Percentiles rank a stretch among this genome's conserved stretches.
phyloP scores from a whole-genome alignment of 2,329 filamentous ascomycete genomes.

The Alternaria metachromatica region DNA sequence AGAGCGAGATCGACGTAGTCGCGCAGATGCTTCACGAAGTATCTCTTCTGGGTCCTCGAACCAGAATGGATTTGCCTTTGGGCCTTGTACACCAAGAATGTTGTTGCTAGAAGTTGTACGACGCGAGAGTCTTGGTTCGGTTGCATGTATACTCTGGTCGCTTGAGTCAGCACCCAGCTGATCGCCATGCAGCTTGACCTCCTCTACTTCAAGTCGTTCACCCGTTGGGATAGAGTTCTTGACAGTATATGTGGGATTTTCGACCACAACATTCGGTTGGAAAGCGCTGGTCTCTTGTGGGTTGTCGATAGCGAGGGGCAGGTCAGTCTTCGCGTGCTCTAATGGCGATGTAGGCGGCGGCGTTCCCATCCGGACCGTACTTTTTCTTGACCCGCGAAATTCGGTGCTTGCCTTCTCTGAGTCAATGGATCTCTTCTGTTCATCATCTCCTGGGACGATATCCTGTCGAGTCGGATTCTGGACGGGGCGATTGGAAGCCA shows the following conservation, averaged over 20 bases:
- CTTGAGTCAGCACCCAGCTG: background rate
- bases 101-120: conserved; percentile 3
- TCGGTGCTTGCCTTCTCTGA: background rate
- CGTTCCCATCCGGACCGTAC: background rate
- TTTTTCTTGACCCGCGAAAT: background rate
- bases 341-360: background rate
- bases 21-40: conserved; percentile 18
- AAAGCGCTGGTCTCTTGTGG: background rate
- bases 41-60: conserved; percentile 32
- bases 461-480: background rate
- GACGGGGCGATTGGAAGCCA: background rate
- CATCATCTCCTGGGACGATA: background rate
- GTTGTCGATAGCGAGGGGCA: background rate
- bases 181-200: background rate
- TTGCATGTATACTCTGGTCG: background rate
- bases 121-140: background rate
- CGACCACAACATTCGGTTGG: background rate
- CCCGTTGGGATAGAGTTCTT: background rate
- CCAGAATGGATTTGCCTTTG: conserved; percentile 23
- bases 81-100: conserved; percentile 24
- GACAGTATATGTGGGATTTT: background rate
- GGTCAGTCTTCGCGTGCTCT: background rate
- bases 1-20: conserved; percentile 11
- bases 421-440: background rate
- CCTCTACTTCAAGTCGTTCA: too few species aligned